Evolutionary conservation across 1,284 basidiomycete genomes (phyloP).

Genomic region (Boletus mariae): DNA sequence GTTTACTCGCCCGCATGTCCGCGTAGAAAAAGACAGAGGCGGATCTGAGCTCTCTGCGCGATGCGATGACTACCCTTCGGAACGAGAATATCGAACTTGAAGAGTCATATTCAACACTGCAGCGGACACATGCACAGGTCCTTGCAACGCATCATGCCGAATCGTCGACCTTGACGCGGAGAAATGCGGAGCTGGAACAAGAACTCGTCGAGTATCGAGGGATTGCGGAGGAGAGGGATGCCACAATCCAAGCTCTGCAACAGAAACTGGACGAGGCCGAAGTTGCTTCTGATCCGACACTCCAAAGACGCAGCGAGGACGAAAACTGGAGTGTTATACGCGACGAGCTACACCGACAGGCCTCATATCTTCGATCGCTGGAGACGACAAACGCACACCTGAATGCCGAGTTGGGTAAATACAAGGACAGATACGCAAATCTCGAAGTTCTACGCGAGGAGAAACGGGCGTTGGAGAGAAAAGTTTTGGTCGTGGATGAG

Average conservation of each 20-base stretch:
- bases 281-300: slow-evolving; percentile 24
- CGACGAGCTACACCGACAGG: slow-evolving; percentile 62
- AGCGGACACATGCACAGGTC: slow-evolving; percentile 44
- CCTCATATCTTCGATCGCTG: slow-evolving; percentile 55
- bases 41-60: slow-evolving; percentile 49
- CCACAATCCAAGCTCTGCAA: slow-evolving; percentile 43
- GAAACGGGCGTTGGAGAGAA: slow-evolving; percentile 62
- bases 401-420: slow-evolving; percentile 47
- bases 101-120: slow-evolving; percentile 46
- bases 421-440: slow-evolving; percentile 54
- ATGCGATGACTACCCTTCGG: slow-evolving; percentile 42
- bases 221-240: slow-evolving; percentile 41
- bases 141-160: slow-evolving; percentile 47
- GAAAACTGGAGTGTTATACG: slow-evolving; percentile 54
- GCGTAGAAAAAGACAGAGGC: slow-evolving; percentile 33
- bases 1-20: neutral
- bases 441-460: slow-evolving; percentile 73
- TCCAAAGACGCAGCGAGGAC: slow-evolving; percentile 35
- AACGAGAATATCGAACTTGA: slow-evolving; percentile 55
- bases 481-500: slow-evolving; percentile 50
- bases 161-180: slow-evolving; percentile 43
- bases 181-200: slow-evolving; percentile 42
- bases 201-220: slow-evolving; percentile 41
- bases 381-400: slow-evolving; percentile 64
- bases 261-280: slow-evolving; percentile 44